phyloP scores from a whole-genome alignment of 1,284 basidiomycete species.

The Rhodotorula sp. region DNA sequence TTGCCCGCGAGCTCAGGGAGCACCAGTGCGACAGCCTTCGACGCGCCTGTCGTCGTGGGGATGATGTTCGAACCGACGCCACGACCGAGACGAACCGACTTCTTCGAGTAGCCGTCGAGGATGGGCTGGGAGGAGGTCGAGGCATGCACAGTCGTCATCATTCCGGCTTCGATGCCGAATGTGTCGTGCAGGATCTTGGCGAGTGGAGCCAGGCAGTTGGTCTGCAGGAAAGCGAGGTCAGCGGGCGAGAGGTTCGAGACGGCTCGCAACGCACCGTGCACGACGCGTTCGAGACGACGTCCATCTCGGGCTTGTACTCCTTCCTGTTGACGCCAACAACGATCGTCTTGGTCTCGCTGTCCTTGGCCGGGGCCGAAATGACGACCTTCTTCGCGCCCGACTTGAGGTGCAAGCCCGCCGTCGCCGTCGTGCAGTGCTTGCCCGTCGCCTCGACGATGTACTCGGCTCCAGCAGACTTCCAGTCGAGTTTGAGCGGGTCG shows the following conservation, averaged over 20 bases:
- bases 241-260: too few relatives aligned
- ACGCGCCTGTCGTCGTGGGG: slow-evolving; percentile 51
- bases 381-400: slow-evolving; percentile 52
- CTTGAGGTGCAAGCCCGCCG: slow-evolving; percentile 49
- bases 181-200: slow-evolving; percentile 49
- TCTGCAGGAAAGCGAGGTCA: slow-evolving; percentile 34
- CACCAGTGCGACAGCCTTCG: slow-evolving; percentile 51
- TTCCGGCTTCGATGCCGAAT: slow-evolving; percentile 52
- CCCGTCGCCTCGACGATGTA: slow-evolving; percentile 46
- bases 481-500: slow-evolving; percentile 49
- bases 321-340: slow-evolving; percentile 52
- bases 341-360: slow-evolving; percentile 40
- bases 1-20: slow-evolving; percentile 52
- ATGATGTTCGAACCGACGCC: slow-evolving; percentile 51
- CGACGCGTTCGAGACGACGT: slow-evolving; percentile 51
- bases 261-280: slow-evolving; percentile 47
- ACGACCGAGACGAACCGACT: slow-evolving; percentile 49
- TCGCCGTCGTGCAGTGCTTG: slow-evolving; percentile 23
- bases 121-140: slow-evolving; percentile 51
- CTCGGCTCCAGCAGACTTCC: slow-evolving; percentile 49
- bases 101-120: slow-evolving; percentile 51
- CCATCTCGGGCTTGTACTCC: slow-evolving; percentile 46
- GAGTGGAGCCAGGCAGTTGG: slow-evolving; percentile 53
- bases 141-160: slow-evolving; percentile 54
- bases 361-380: slow-evolving; percentile 51